Conservation (phyloP, 371 early-diverging fungal genomes). For the Mortierella sp. region DNA sequence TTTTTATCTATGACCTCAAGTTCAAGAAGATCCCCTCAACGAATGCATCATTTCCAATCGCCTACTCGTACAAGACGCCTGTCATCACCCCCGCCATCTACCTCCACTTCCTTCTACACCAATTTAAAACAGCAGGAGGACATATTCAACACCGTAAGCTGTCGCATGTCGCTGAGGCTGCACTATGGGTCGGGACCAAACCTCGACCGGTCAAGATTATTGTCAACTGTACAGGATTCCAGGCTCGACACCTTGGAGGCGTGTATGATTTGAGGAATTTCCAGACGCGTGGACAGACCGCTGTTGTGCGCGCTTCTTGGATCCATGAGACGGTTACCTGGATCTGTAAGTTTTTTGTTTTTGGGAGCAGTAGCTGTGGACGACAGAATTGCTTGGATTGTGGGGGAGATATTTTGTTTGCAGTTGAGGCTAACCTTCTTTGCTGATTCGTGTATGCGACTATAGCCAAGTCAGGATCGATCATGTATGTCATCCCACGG, state of each 20-base stretch:
- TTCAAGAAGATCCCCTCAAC: conserved; percentile 39
- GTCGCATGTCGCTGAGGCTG: conserved; percentile 66
- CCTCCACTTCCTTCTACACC: conserved; percentile 70
- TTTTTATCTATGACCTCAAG: background rate
- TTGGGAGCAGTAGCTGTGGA: background rate
- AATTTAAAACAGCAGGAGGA: conserved; percentile 72
- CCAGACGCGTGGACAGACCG: conserved; percentile 85
- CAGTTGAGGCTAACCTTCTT: background rate
- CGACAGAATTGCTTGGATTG: background rate
- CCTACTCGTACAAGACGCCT: conserved; percentile 53
- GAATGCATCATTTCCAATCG: conserved; percentile 40
- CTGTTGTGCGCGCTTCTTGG: conserved; percentile 73
- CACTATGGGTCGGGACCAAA: conserved; percentile 45
- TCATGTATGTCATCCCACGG: conserved; percentile 86
- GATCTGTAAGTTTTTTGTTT: conserved; percentile 36
- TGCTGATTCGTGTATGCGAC: background rate
- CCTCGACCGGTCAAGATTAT: conserved; percentile 63
- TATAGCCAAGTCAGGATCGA: conserved; percentile 46
- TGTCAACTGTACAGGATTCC: conserved; percentile 85
- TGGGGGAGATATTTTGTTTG: background rate
- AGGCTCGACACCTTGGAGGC: conserved; percentile 75
- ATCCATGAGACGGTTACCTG: conserved; percentile 69
- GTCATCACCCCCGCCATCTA: conserved; percentile 66
- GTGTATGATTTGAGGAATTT: conserved; percentile 75
- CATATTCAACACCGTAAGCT: conserved; percentile 59